Percentiles rank a stretch among this genome's conserved stretches.
Conservation (phyloP, 1,284 basidiomycete genomes). For the Xerocomus minutiporus region DNA sequence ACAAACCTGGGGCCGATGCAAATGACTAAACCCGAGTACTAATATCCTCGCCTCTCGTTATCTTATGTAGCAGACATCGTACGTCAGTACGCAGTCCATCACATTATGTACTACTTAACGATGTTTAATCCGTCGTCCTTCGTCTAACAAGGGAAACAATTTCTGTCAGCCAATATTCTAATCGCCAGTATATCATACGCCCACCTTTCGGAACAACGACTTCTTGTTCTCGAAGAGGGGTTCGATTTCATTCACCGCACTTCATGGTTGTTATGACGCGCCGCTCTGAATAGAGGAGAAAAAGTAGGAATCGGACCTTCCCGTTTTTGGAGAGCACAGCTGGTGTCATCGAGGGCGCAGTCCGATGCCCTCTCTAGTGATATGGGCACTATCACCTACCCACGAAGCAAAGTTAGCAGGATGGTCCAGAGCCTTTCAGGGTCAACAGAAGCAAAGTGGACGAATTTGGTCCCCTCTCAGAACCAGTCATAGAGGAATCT, state of each 20-base stretch:
- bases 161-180: not conserved
- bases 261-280: slow-evolving; percentile 1
- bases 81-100: too few species aligned
- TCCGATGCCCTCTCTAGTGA: not conserved
- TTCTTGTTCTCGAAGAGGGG: not conserved
- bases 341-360: not conserved
- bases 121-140: not conserved
- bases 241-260: not conserved
- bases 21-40: too few species aligned
- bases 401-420: not conserved
- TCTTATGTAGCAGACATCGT: too few species aligned
- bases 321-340: not conserved
- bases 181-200: not conserved
- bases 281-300: not conserved
- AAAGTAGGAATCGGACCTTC: not conserved
- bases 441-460: not conserved
- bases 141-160: not conserved
- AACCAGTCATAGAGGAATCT: not conserved
- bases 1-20: too few species aligned
- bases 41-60: too few species aligned
- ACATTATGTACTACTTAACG: too few species aligned
- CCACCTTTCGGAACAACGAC: not conserved
- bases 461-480: slow-evolving; percentile 1
- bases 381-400: not conserved
- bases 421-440: slow-evolving; percentile 1